phyloP scores from a whole-genome alignment of 2,329 filamentous ascomycete species.

The Westerdykella sp. region DNA sequence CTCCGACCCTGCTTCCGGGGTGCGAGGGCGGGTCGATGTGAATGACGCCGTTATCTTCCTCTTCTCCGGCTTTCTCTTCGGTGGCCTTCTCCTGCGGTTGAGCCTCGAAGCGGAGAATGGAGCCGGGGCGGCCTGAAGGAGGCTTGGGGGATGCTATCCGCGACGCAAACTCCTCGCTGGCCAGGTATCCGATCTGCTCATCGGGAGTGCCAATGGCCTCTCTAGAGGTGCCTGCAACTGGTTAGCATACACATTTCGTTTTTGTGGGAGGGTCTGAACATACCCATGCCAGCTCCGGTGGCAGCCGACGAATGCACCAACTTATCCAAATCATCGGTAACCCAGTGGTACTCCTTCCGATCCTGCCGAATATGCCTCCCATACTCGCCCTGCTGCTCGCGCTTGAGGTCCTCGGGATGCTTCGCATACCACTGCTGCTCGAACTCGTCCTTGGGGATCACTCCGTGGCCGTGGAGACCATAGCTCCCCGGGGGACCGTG shows the following conservation, averaged over 20 bases:
- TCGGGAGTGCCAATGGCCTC: slow-evolving; percentile 69
- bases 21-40: slow-evolving; percentile 66
- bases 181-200: slow-evolving; percentile 85
- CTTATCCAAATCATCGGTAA: slow-evolving; percentile 82
- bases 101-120: slow-evolving; percentile 46
- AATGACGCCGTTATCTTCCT: slow-evolving; percentile 51
- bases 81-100: slow-evolving; percentile 41
- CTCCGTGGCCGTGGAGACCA: slow-evolving; percentile 81
- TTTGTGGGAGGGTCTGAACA: slow-evolving; percentile 17
- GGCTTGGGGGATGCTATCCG: slow-evolving; percentile 66
- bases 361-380: slow-evolving; percentile 53
- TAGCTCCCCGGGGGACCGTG: slow-evolving; percentile 81
- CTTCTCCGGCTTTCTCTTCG: slow-evolving; percentile 46
- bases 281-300: slow-evolving; percentile 49
- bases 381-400: slow-evolving; percentile 66
- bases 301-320: slow-evolving; percentile 67
- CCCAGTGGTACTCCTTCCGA: slow-evolving; percentile 73
- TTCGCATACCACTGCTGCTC: slow-evolving; percentile 91
- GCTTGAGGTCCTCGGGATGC: slow-evolving; percentile 70
- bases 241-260: slow-evolving; percentile 29
- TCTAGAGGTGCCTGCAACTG: slow-evolving; percentile 57
- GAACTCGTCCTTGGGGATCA: slow-evolving; percentile 69
- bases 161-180: slow-evolving; percentile 74
- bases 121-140: slow-evolving; percentile 40
- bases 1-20: slow-evolving; percentile 39